These are phyloP conservation scores for Aegilops tauschii DNA, from an alignment of 176 grass and related monocot species.

Conservation along the genomic window DNA sequence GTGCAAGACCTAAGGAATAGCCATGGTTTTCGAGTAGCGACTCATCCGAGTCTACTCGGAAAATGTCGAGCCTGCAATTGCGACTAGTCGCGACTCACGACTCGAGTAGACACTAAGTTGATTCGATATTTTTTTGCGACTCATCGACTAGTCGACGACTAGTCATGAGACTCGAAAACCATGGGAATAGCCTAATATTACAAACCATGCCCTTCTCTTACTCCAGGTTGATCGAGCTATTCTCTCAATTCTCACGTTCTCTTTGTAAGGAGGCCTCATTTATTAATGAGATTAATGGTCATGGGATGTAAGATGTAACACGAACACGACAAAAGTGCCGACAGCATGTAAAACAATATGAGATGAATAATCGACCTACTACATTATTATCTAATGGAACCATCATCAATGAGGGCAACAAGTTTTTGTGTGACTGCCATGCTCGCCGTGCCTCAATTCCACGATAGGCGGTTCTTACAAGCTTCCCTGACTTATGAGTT, in stretches of 20 bases:
- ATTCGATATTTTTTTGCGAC: no score
- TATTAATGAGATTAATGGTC: neutral
- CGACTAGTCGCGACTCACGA: no score
- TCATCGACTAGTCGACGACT: no score
- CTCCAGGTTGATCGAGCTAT: neutral
- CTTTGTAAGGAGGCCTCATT: neutral
- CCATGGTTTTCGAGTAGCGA: neutral
- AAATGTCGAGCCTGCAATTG: no score
- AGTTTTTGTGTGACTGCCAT: neutral
- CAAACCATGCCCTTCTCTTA: neutral
- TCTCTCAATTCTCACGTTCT: neutral
- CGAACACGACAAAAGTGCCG: neutral
- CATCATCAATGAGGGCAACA: constrained; percentile 23
- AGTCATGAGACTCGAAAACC: no score
- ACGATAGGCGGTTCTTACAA: neutral
- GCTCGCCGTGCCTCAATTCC: neutral
- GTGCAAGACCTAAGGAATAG: neutral
- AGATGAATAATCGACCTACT: neutral
- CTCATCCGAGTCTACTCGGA: no score
- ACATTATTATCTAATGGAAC: neutral
- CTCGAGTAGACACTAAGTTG: no score
- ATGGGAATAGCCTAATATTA: neutral
- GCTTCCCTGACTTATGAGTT: constrained; percentile 18
- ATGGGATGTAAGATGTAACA: neutral
- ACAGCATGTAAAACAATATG: neutral